phyloP scores from a whole-genome alignment of 306 rosid species.

The Lathyrus tuberosus region DNA sequence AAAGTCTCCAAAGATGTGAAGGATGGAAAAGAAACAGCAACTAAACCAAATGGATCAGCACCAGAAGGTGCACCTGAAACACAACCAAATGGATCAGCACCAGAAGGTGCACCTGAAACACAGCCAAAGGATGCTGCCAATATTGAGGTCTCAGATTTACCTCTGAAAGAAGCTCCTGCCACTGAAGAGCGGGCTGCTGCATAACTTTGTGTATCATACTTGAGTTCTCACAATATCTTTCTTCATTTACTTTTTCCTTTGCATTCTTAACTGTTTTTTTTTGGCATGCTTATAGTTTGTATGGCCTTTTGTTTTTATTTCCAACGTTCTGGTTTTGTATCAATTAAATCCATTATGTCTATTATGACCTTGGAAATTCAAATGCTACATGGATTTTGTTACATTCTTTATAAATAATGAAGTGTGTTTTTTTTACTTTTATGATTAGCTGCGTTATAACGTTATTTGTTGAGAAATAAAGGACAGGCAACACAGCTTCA shows the following conservation, averaged over 20 bases:
- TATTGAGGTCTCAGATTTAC: constrained; percentile 50
- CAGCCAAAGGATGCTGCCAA: constrained; percentile 59
- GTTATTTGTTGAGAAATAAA: no score
- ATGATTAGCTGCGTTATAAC: constrained; percentile 14
- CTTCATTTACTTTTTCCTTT: constrained; percentile 24
- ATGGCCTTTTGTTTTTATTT: constrained; percentile 29
- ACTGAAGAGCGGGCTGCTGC: constrained; percentile 54
- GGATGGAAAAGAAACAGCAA: constrained; percentile 65
- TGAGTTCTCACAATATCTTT: constrained; percentile 8
- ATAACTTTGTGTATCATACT: constrained; percentile 37
- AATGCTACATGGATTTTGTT: constrained; percentile 37
- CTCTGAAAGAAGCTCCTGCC: constrained; percentile 56
- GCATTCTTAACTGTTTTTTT: constrained; percentile 31
- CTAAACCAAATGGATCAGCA: constrained; percentile 56
- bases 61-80: constrained; percentile 52
- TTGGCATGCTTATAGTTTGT: constrained; percentile 42
- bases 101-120: constrained; percentile 49
- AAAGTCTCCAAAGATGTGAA: constrained; percentile 67
- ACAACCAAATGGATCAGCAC: constrained; percentile 56
- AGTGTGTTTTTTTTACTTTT: constrained; percentile 12
- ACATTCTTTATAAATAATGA: constrained; percentile 19
- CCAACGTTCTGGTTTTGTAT: constrained; percentile 45
- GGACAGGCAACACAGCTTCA: no score
- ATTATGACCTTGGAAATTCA: constrained; percentile 47
- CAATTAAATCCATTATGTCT: constrained; percentile 43